Conservation (phyloP, 1,139 yeast species). For the Geotrichum reessii region DNA sequence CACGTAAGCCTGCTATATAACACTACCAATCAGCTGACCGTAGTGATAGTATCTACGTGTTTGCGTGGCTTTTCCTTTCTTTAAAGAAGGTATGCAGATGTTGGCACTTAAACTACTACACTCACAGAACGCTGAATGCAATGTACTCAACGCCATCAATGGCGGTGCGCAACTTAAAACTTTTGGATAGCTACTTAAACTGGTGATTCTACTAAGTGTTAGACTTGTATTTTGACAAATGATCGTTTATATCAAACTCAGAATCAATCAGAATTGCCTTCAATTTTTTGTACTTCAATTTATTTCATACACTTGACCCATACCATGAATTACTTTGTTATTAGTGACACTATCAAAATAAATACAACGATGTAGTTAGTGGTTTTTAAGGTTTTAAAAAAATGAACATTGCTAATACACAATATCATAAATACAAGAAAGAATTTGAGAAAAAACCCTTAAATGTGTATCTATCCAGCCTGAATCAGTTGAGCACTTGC, state of each 20-base stretch:
- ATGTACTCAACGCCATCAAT: constrained; percentile 38
- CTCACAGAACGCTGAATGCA: no score
- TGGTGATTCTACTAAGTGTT: constrained; percentile 20
- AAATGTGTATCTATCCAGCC: no score
- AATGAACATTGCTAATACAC: background rate
- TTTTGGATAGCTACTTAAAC: constrained; percentile 31
- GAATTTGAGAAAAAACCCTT: no score
- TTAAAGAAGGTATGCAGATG: no score
- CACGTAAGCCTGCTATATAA: no score
- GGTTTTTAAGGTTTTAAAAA: background rate
- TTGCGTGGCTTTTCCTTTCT: no score
- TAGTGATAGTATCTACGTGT: background rate
- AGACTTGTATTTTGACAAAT: background rate
- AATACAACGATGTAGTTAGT: background rate
- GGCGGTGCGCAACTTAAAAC: constrained; percentile 34
- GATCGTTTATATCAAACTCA: background rate
- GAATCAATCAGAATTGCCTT: background rate
- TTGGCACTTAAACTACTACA: no score
- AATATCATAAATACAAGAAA: background rate
- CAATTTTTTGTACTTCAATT: background rate
- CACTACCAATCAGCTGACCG: no score
- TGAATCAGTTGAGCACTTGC: no score
- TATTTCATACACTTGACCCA: background rate
- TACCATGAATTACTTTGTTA: background rate
- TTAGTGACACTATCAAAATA: background rate